Evolutionary conservation across 2,329 filamentous ascomycete genomes (phyloP), one percentile per base, ranked within the genome.

Genomic region (Fulvia fulva): DNA sequence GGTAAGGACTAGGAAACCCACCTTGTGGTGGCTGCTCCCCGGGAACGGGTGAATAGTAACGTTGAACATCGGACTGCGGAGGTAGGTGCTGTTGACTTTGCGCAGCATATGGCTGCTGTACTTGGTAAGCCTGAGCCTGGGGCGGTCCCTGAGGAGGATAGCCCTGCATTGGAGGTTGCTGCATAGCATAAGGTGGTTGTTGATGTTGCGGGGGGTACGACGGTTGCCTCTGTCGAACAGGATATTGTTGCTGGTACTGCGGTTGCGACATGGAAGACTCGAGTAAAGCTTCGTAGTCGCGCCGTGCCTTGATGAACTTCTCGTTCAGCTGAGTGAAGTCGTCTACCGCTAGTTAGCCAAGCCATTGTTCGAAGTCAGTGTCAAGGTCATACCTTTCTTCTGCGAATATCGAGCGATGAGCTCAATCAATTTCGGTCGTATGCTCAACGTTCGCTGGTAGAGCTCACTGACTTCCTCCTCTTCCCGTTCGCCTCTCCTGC

Each of bases 361-460:
- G 9, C 47, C 22, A 44, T 49, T n/a, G 41, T 21, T 4, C 11
- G 26, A 16, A 19, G 16, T 25, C 12, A 16, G n/a, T 21, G 9
- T 12, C 7, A 43, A 8, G 45, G 21, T 58, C 72, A 66, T 77
- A 93, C 91, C 92, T 78, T 99, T 99, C 83, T 96, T 97, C 73
- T 99, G 94, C 9, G 94, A 97, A 73, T 99, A 99, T 74, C 97
- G 97, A 62, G 95, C 94, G 72, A 99, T 99, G 51, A 99, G 79
- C 77, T 97, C 95, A 72, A 99, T 97, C 62, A 99, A 79, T 78
- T 99, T 99, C 12, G 94, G 94, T 30, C 94, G 84, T 69, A 99
- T 99, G 3, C 92, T 90, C 63, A 97, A 76, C 0, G 94, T 97
- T 63, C 92, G 91, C 71, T 99, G 92, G 71, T 99, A 99, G 32